These are phyloP conservation scores for Pyrenophora tritici-repentis DNA, from an alignment of 2,329 filamentous ascomycete species.

Conservation along the genomic window DNA sequence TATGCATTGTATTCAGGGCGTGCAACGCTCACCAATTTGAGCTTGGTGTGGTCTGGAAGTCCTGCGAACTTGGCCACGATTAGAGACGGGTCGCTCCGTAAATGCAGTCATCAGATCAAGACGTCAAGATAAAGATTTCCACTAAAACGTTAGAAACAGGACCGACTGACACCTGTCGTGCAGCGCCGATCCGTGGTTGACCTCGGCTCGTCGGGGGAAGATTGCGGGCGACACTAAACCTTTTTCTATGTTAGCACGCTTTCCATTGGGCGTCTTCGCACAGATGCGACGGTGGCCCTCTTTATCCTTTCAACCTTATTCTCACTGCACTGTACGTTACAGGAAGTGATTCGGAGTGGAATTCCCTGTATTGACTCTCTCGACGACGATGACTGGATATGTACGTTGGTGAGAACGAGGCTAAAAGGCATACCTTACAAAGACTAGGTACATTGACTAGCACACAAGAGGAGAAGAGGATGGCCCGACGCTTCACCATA, in stretches of 20 bases:
- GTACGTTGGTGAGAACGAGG: conserved; percentile 27
- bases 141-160: conserved; percentile 5
- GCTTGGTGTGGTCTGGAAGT: too few relatives aligned
- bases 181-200: conserved; percentile 10
- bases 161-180: conserved; percentile 9
- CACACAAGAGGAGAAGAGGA: conserved; percentile 13
- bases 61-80: too few relatives aligned
- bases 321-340: conserved; percentile 9
- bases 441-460: neutral
- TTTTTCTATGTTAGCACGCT: conserved; percentile 9
- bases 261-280: conserved; percentile 10
- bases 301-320: conserved; percentile 14
- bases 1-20: too few relatives aligned
- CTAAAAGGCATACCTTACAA: conserved; percentile 11
- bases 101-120: too few relatives aligned
- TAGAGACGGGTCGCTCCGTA: too few relatives aligned
- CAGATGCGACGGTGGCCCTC: conserved; percentile 10
- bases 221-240: conserved; percentile 23
- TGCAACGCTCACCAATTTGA: too few relatives aligned
- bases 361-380: conserved; percentile 19
- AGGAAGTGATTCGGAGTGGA: conserved; percentile 1
- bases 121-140: neutral
- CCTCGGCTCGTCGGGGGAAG: conserved; percentile 20
- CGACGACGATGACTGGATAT: conserved; percentile 21
- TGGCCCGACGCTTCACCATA: conserved; percentile 25